Percentiles rank a stretch among this genome's conserved stretches.
Evolutionary conservation across 305 asterid genomes (phyloP).

Genomic region (Fraxinus latifolia): DNA sequence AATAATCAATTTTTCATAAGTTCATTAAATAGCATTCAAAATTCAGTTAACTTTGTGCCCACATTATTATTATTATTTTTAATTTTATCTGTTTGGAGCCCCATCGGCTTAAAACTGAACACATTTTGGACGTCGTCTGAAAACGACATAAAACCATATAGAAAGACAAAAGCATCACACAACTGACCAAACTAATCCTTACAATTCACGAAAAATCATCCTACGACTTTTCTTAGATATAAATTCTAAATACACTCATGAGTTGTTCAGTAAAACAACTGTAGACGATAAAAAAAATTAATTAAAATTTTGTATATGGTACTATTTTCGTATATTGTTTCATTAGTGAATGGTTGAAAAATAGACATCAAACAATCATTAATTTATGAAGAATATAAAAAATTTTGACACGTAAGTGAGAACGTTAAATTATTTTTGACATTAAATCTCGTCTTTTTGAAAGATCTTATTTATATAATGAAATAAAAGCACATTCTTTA

Average conservation of each 20-base stretch:
- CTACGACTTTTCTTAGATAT: constrained; percentile 7
- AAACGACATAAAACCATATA: constrained; percentile 5
- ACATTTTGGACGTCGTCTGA: neutral
- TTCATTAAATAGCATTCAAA: neutral
- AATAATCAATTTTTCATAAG: too few species aligned
- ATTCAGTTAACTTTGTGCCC: neutral
- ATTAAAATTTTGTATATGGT: too few species aligned
- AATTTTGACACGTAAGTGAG: neutral
- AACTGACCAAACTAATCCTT: neutral
- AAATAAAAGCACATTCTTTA: neutral
- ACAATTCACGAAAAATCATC: constrained; percentile 7
- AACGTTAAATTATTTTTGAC: too few species aligned
- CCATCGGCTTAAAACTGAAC: neutral
- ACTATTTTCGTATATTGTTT: neutral
- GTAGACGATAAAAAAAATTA: too few species aligned
- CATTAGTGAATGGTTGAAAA: neutral
- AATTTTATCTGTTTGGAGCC: neutral
- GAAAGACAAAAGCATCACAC: neutral
- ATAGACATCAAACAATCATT: too few species aligned
- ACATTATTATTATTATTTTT: too few species aligned
- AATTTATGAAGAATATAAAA: too few species aligned
- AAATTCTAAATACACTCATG: neutral
- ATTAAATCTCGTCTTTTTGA: neutral
- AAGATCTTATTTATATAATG: neutral
- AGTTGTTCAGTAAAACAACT: neutral